Base-by-base conservation (phyloP, 202 grass and related monocot species). In the Sporobolus alterniflorus region DNA sequence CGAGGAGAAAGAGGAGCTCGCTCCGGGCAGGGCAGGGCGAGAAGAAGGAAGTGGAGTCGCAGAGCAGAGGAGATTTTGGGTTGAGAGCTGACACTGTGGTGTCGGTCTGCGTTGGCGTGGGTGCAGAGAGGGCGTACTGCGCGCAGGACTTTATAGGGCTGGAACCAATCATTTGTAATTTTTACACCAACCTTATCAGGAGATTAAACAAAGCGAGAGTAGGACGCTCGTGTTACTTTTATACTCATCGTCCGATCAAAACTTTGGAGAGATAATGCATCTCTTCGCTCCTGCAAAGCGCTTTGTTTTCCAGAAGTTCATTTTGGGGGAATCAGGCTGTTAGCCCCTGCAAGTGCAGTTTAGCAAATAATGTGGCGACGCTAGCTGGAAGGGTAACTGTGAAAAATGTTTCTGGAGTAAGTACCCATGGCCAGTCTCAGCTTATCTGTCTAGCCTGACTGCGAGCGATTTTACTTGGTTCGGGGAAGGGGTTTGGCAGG, bases 71-170 rank as follows among this genome's bases (percentile, higher is more conserved):
- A 59, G 55, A 59, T 5, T 73, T 43, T 60, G 54, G 50, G 39
- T 59, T n/a, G n/a, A n/a, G 76, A 18, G 73, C 46, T 15, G 29
- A 50, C 49, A 82, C 78, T 86, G 68, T 83, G 76, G 77, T 90
- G 83, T 86, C 83, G 79, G 79, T 86, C 83, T 62, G 88, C 78
- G 74, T 68, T 90, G 78, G 26, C 67, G 60, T 86, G 83, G 17
- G 68, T 7, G 48, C 64, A 56, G 6, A 21, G 28, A 48, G 31
- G 2, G 40, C 40, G 41, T 20, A 68, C 69, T 67, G 60, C 17
- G 60, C 24, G 68, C 21, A 21, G 9, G 61, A 32, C 72, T 84
- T 84, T 89, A 89, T 85, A 84, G 65, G 62, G 31, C 63, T 40
- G 30, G 25, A n/a, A 6, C 44, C 54, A 66, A 76, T 50, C 8